Base-by-base conservation (phyloP, 768 basidiomycete genomes). In the Roridomyces roridus region DNA sequence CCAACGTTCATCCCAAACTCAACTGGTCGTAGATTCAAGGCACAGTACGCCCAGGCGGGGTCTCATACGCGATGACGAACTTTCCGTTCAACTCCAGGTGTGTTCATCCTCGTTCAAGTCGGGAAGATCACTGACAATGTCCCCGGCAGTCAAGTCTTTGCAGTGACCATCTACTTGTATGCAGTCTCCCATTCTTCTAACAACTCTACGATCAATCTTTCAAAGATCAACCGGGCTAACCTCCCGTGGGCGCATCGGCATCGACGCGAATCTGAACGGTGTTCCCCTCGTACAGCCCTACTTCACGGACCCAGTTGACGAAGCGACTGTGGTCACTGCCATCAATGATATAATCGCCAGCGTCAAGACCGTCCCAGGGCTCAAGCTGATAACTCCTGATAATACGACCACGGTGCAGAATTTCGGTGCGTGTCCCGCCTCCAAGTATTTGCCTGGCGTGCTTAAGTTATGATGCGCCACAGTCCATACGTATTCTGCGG, bases 191-290 rank as follows among this genome's bases (percentile, higher is more conserved):
- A 24, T 39, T 43, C 40, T n/a, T 26, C 28, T 3, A 15, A 21
- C 44, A 14, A 9, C 4, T 26, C 17, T 45, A 18, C 18, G 14
- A 48, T 45, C 46, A 24, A n/a, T 24, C 31, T 44, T 43, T 18
- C 44, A 3, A 55, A 83, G 82, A n/a, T 85, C 85, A 3, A 77
- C 77, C 14, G 85, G 85, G 44, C 77, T 85, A 42, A 83, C 81
- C 2, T 88, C 86, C 12, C 81, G 85, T 47, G 86, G 85, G 6
- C 82, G 85, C 25, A 77, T 87, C 52, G 86, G 86, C 20, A 80
- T 87, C 55, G 78, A 83, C 50, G 77, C 79, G 14, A 78, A 77
- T 6, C 63, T 86, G 46, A 80, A 76, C 18, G 83, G 76, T 14
- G 70, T 73, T 25, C 74, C 81, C 4, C 66, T 86, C 34, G 74